These are phyloP conservation scores for Vachellia pachyceras DNA, from an alignment of 306 rosid species.

Conservation along the genomic window DNA sequence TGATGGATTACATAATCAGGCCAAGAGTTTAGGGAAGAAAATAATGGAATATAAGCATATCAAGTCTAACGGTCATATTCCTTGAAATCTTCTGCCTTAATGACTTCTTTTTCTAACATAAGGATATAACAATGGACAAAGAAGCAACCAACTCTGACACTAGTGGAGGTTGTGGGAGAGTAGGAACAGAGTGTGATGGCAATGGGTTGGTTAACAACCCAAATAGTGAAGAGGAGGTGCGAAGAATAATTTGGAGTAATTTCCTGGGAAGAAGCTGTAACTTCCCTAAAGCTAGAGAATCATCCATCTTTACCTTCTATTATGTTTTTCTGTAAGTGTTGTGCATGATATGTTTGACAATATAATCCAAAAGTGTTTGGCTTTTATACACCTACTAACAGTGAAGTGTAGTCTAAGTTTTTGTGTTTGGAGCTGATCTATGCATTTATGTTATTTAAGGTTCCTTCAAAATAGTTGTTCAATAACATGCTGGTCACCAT, in stretches of 20 bases:
- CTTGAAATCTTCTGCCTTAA: no score
- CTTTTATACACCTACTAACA: not conserved
- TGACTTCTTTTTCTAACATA: no score
- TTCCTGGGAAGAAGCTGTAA: not conserved
- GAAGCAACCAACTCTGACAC: not conserved
- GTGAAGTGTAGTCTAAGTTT: not conserved
- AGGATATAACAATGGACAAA: not conserved
- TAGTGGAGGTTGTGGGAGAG: not conserved
- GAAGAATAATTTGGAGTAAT: not conserved
- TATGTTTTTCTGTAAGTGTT: not conserved
- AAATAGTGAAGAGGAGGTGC: not conserved
- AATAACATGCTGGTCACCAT: constrained; percentile 15
- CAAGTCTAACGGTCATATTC: no score
- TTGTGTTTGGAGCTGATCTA: not conserved
- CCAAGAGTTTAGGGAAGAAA: no score
- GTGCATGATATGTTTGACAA: not conserved
- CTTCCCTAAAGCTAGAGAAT: not conserved
- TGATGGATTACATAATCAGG: no score
- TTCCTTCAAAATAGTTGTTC: not conserved
- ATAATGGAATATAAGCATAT: no score
- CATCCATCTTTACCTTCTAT: not conserved
- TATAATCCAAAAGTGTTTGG: not conserved
- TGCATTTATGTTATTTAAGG: not conserved
- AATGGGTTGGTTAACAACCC: not conserved
- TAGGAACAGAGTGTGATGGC: not conserved